Evolutionary conservation across 257 asterid genomes (phyloP).

Genomic region (Fraxinus americana): DNA sequence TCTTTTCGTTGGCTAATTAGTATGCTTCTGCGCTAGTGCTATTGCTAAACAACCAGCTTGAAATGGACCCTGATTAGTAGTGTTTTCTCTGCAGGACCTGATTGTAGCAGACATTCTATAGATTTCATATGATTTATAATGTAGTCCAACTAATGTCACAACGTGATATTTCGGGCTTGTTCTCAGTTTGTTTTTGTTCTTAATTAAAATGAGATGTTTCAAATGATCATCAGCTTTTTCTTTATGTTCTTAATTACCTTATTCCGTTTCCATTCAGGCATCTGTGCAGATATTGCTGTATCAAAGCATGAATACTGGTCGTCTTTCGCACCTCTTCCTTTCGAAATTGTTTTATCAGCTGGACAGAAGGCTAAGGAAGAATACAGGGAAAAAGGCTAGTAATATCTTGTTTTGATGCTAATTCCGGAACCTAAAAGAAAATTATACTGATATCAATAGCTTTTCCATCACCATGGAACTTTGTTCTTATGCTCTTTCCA

Average conservation of each 20-base stretch:
- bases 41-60: not conserved
- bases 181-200: not conserved
- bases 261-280: slow-evolving; percentile 46
- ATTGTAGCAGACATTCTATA: not conserved
- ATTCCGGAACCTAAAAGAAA: slow-evolving; percentile 26
- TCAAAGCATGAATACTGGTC: slow-evolving; percentile 94
- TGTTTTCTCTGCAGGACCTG: not conserved
- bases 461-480: not conserved
- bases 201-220: not conserved
- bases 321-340: slow-evolving; percentile 93
- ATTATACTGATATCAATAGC: slow-evolving; percentile 2
- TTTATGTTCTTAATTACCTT: slow-evolving; percentile 14
- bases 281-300: slow-evolving; percentile 78
- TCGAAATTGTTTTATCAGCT: slow-evolving; percentile 90
- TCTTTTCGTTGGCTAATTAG: too few relatives aligned
- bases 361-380: slow-evolving; percentile 98
- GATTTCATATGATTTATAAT: not conserved
- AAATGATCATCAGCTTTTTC: not conserved
- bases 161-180: not conserved
- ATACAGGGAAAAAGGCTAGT: slow-evolving; percentile 71
- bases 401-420: slow-evolving; percentile 22
- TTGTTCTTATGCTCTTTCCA: slow-evolving; percentile 7
- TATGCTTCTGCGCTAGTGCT: not conserved
- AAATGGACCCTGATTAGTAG: not conserved
- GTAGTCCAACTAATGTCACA: not conserved